phyloP scores from a whole-genome alignment of 768 basidiomycete genomes.

The Mycena capillaripes region DNA sequence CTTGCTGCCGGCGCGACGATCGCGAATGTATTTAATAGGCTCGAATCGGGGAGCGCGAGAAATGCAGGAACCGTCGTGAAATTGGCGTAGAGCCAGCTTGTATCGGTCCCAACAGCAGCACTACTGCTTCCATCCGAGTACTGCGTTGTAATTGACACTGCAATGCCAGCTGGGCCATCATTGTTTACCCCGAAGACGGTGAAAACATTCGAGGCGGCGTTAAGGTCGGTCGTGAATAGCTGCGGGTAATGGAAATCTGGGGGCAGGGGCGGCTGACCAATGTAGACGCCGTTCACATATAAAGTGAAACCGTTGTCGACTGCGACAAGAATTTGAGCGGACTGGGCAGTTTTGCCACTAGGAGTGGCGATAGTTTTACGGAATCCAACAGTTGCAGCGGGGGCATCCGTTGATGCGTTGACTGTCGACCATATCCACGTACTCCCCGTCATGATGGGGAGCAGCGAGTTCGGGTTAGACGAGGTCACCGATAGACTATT shows the following conservation, averaged over 20 bases:
- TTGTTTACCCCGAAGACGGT: slow-evolving; percentile 14
- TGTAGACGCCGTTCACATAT: slow-evolving; percentile 15
- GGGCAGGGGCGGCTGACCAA: slow-evolving; percentile 1
- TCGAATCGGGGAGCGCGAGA: neutral
- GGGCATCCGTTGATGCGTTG: neutral
- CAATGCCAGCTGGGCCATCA: slow-evolving; percentile 17
- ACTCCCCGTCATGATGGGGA: too few species aligned
- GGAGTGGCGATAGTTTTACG: slow-evolving; percentile 27
- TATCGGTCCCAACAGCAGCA: slow-evolving; percentile 2
- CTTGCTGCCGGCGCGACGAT: neutral
- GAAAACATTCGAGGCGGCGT: slow-evolving; percentile 3
- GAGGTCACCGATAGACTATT: neutral
- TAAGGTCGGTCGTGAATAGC: slow-evolving; percentile 15
- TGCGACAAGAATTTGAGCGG: slow-evolving; percentile 12
- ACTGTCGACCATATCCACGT: slow-evolving; percentile 30
- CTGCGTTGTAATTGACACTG: neutral
- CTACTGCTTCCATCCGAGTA: slow-evolving; percentile 19
- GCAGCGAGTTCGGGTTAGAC: neutral
- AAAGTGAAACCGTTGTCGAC: slow-evolving; percentile 27
- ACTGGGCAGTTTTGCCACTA: slow-evolving; percentile 18
- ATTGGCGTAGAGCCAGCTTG: slow-evolving; percentile 11
- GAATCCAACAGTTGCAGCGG: slow-evolving; percentile 25
- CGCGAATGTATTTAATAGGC: neutral
- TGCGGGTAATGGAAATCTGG: neutral
- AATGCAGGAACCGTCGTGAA: neutral